Percentiles rank a stretch among this genome's conserved stretches.
phyloP scores from a whole-genome alignment of 2,329 filamentous ascomycete genomes.

The Rachicladosporium sp. region DNA sequence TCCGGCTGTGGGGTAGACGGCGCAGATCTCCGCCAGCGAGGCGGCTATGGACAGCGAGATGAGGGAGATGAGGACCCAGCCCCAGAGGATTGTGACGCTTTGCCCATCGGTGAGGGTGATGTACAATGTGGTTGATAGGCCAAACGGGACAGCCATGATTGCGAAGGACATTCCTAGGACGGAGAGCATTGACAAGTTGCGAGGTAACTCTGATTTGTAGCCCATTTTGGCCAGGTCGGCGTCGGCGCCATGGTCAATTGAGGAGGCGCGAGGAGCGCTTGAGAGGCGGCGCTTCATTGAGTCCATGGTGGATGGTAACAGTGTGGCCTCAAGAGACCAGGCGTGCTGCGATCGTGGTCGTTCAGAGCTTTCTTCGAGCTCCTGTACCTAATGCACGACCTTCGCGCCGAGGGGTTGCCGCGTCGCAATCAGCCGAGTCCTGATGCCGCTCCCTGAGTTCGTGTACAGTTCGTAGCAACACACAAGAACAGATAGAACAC shows the following conservation, averaged over 20 bases:
- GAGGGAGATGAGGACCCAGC: conserved; percentile 54
- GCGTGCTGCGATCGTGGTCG: too few relatives aligned
- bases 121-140: conserved; percentile 55
- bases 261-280: neutral
- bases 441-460: too few relatives aligned
- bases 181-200: conserved; percentile 56
- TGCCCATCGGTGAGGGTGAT: conserved; percentile 58
- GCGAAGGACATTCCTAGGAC: conserved; percentile 60
- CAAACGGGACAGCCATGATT: conserved; percentile 62
- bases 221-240: conserved; percentile 53
- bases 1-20: conserved; percentile 55
- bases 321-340: too few relatives aligned
- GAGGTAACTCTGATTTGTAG: conserved; percentile 54
- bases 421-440: too few relatives aligned
- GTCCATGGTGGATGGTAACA: neutral
- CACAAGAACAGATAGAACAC: too few relatives aligned
- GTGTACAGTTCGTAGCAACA: too few relatives aligned
- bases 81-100: conserved; percentile 57
- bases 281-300: neutral
- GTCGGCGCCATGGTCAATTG: conserved; percentile 37
- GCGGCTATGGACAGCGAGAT: conserved; percentile 53
- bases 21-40: conserved; percentile 57
- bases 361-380: too few relatives aligned
- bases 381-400: too few relatives aligned
- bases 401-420: conserved; percentile 1